These are phyloP conservation scores for Candida ipomoeae DNA, from an alignment of 805 yeast genomes.

Conservation along the genomic window DNA sequence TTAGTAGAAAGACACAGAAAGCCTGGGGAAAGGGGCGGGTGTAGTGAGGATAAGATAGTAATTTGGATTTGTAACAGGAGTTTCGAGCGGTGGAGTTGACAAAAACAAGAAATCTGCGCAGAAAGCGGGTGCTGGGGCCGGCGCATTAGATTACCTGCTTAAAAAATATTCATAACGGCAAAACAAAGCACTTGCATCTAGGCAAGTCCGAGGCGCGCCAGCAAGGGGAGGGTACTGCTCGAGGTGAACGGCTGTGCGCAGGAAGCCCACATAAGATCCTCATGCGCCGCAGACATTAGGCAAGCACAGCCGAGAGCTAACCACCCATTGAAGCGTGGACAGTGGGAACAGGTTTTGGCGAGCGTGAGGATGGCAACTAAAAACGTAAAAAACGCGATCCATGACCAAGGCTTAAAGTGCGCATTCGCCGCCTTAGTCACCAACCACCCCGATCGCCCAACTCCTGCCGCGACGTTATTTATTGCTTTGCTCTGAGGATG, in stretches of 20 bases:
- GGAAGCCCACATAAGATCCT: not conserved
- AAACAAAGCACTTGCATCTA: conserved; percentile 4
- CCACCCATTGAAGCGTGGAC: not conserved
- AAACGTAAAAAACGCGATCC: not conserved
- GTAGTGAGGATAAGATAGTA: not conserved
- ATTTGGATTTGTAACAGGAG: not conserved
- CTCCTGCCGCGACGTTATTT: not conserved
- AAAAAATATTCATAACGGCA: conserved; percentile 4
- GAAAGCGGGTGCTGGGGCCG: not conserved
- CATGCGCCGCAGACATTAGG: not conserved
- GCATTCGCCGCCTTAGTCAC: not conserved
- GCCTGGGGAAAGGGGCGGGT: not conserved
- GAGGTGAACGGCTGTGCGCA: conserved; percentile 2
- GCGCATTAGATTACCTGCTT: conserved; percentile 2
- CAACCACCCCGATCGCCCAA: not conserved
- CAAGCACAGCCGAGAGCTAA: not conserved
- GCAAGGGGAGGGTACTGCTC: conserved; percentile 1
- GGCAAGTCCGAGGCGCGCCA: conserved; percentile 6
- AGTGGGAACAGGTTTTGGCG: not conserved
- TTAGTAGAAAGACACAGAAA: conserved; percentile 6
- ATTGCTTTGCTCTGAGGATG: not conserved
- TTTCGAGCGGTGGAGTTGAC: not conserved
- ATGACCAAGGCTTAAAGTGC: not conserved
- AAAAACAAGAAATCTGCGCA: conserved; percentile 1
- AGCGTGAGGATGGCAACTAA: not conserved